Percentiles rank a stretch among this genome's conserved stretches.
Evolutionary conservation across 495 filamentous ascomycete species (phyloP).

Genomic region (Aspergillus affinis): DNA sequence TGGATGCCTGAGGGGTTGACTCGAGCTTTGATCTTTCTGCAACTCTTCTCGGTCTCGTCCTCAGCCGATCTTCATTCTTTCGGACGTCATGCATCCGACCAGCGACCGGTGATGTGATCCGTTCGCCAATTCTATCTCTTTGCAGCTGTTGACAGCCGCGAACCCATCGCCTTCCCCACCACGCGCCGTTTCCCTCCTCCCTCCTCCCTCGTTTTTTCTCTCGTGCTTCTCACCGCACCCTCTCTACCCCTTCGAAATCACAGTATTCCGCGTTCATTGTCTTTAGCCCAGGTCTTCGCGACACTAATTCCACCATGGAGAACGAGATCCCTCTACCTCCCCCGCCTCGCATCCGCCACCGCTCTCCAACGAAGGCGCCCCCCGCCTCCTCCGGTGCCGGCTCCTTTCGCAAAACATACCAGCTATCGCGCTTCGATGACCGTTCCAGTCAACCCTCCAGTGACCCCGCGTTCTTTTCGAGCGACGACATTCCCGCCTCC

Average conservation of each 20-base stretch:
- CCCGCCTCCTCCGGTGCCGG: conserved; percentile 12
- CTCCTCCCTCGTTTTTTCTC: background rate
- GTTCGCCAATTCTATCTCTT: background rate
- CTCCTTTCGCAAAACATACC: conserved; percentile 34
- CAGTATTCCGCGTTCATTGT: background rate
- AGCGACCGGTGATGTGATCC: conserved; percentile 17
- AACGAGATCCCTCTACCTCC: conserved; percentile 46
- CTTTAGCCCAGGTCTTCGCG: background rate
- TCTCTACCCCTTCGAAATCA: background rate
- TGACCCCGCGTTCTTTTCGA: conserved; percentile 75
- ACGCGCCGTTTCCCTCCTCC: background rate
- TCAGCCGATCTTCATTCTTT: conserved; percentile 17
- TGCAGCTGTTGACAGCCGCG: no score
- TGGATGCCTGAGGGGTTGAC: no score
- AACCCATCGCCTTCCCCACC: background rate
- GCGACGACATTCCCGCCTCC: conserved; percentile 69
- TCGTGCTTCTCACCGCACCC: background rate
- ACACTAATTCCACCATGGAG: conserved; percentile 33
- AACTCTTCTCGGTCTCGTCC: background rate
- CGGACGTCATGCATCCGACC: conserved; percentile 17
- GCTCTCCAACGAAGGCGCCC: conserved; percentile 29
- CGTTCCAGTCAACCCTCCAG: conserved; percentile 58
- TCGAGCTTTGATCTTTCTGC: background rate
- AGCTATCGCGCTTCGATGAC: conserved; percentile 41
- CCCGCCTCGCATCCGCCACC: conserved; percentile 41